These are phyloP conservation scores for Arthroderma sp. DNA, from an alignment of 2,329 filamentous ascomycete species.

Conservation along the genomic window DNA sequence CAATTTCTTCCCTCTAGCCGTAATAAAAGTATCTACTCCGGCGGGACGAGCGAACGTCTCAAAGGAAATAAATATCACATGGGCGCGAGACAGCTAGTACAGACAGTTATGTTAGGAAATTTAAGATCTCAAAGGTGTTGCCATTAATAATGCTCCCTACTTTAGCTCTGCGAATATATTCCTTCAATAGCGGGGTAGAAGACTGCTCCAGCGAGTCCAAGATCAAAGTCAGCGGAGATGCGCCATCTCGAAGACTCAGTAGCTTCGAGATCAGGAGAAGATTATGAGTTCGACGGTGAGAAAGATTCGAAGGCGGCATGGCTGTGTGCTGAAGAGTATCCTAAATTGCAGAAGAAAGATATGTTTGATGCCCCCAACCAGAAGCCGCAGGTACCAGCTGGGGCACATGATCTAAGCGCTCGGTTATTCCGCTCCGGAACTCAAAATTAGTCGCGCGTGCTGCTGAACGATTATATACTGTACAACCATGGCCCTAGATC, in stretches of 20 bases:
- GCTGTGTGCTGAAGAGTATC: neutral
- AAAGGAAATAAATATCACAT: conserved; percentile 66
- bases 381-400: too few relatives aligned
- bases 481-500: too few relatives aligned
- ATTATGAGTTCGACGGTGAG: conserved; percentile 69
- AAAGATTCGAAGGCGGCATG: conserved; percentile 26
- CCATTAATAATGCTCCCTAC: conserved; percentile 27
- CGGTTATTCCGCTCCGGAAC: too few relatives aligned
- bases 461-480: too few relatives aligned
- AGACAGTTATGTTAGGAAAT: conserved; percentile 2
- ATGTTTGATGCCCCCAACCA: too few relatives aligned
- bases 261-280: conserved; percentile 71
- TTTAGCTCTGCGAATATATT: conserved; percentile 64
- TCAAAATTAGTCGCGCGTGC: too few relatives aligned
- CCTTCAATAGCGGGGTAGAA: conserved; percentile 53
- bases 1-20: conserved; percentile 46
- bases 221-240: conserved; percentile 75
- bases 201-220: conserved; percentile 77
- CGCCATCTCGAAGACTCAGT: conserved; percentile 61
- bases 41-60: conserved; percentile 54
- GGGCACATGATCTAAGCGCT: too few relatives aligned
- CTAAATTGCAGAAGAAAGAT: too few relatives aligned
- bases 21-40: conserved; percentile 55
- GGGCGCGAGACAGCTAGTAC: conserved; percentile 43
- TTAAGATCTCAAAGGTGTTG: neutral